Evolutionary conservation across 441 rosid genomes (phyloP), one percentile per base, ranked within the genome.

Genomic region (Mallotus repandus): DNA sequence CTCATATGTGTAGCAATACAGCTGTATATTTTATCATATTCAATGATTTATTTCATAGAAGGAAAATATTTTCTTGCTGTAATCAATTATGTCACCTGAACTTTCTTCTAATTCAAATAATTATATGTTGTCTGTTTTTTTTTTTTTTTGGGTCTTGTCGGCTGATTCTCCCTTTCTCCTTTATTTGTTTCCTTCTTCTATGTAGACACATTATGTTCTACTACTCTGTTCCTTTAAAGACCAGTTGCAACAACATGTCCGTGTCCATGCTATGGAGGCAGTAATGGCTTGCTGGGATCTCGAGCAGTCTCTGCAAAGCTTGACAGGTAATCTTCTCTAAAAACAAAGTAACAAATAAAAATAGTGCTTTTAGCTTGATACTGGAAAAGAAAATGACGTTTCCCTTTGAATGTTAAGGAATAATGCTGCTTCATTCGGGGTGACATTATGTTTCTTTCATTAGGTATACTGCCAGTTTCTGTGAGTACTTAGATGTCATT

Each of bases 211-310:
- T 82, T 96, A 93, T 78, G 93, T 93, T 76, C 80, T 96, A 70
- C 81, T 96, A 81, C 93, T 96, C 48, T 96, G 98, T 75, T 87
- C 98, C 6, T 96, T 96, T 71, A 96, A 93, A 90, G 99, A 96
- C 59, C 98, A 96, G 85, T 77, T 96, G 69, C 99, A 96, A 76
- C 97, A 96, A 71, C 99, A 96, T 62, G 99, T 96, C 21, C 94
- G 99, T 46, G 97, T 96, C 75, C 99, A 96, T 83, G 98, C 98
- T 4, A 96, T 96, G 99, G 99, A 96, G 81, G 99, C 99, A 22
- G 99, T 96, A 16, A 93, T 96, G 98, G 97, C 99, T 53, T 96
- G 99, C 84, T 96, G 99, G 99, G 98, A 93, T 75, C 89, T 96
- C 62, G 99, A 96, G 79, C 99, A 96, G 75, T 86, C 97, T 66